Evolutionary conservation across 345 rosid species (phyloP).

Genomic region (Kandelia obovata): DNA sequence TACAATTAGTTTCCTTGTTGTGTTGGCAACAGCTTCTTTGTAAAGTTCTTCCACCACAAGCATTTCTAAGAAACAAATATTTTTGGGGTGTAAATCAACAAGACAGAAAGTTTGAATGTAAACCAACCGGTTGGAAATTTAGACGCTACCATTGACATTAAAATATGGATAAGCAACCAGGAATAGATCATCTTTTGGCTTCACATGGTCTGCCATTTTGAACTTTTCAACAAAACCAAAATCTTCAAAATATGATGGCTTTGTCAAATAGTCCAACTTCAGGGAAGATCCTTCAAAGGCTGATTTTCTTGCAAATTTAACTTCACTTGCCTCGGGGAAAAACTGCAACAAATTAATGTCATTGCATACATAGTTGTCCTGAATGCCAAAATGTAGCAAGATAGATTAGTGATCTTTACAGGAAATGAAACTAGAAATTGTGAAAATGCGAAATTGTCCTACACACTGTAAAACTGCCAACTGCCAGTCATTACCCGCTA

Average conservation of each 20-base stretch:
- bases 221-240: constrained; percentile 78
- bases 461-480: background rate
- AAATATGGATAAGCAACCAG: constrained; percentile 89
- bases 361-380: background rate
- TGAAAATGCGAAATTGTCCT: background rate
- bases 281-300: constrained; percentile 78
- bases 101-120: constrained; percentile 9
- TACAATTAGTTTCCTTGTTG: constrained; percentile 59
- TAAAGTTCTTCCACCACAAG: constrained; percentile 95
- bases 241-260: constrained; percentile 84
- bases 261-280: constrained; percentile 82
- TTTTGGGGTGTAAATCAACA: constrained; percentile 5
- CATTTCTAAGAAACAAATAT: constrained; percentile 55
- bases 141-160: constrained; percentile 71
- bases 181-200: constrained; percentile 71
- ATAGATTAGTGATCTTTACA: background rate
- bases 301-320: constrained; percentile 60
- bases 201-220: constrained; percentile 79
- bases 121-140: constrained; percentile 9
- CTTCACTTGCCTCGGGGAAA: constrained; percentile 93
- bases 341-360: constrained; percentile 46
- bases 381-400: background rate
- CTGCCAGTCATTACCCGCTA: background rate
- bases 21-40: constrained; percentile 69
- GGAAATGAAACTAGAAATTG: background rate